These are phyloP conservation scores for Pichia manshurica DNA, from an alignment of 805 yeast genomes.

Conservation along the genomic window DNA sequence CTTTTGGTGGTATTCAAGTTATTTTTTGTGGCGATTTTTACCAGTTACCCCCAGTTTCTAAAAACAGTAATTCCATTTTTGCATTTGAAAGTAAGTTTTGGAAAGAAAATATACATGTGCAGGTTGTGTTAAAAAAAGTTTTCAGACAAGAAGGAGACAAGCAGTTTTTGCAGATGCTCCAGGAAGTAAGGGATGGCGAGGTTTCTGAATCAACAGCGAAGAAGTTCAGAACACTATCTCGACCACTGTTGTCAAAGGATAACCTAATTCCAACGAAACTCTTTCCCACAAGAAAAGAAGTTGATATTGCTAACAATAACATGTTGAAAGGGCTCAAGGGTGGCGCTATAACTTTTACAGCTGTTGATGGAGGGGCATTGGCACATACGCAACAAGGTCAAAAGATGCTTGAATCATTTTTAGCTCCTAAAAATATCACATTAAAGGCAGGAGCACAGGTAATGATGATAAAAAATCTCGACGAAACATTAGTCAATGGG, in stretches of 20 bases:
- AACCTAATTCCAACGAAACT: constrained; percentile 70
- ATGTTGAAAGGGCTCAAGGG: constrained; percentile 46
- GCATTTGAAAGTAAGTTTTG: constrained; percentile 65
- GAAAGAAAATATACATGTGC: constrained; percentile 50
- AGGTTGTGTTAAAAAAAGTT: constrained; percentile 57
- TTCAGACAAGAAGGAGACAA: constrained; percentile 75
- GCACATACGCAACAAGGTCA: constrained; percentile 38
- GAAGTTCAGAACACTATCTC: constrained; percentile 46
- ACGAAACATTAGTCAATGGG: constrained; percentile 69
- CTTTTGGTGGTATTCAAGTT: constrained; percentile 93
- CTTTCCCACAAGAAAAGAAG: constrained; percentile 69
- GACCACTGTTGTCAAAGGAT: constrained; percentile 45
- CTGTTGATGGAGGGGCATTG: constrained; percentile 50
- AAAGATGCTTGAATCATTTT: constrained; percentile 46
- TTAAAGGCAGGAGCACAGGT: constrained; percentile 74
- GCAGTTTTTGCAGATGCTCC: constrained; percentile 65
- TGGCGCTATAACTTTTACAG: constrained; percentile 35
- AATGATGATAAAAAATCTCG: constrained; percentile 74
- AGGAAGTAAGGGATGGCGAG: constrained; percentile 63
- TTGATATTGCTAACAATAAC: constrained; percentile 54
- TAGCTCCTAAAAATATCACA: constrained; percentile 53
- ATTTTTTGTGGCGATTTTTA: constrained; percentile 93
- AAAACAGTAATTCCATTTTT: constrained; percentile 35
- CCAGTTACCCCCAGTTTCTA: constrained; percentile 77
- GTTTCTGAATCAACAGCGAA: constrained; percentile 42